phyloP scores from a whole-genome alignment of 371 early-diverging fungal genomes.

The Mucor irregularis region DNA sequence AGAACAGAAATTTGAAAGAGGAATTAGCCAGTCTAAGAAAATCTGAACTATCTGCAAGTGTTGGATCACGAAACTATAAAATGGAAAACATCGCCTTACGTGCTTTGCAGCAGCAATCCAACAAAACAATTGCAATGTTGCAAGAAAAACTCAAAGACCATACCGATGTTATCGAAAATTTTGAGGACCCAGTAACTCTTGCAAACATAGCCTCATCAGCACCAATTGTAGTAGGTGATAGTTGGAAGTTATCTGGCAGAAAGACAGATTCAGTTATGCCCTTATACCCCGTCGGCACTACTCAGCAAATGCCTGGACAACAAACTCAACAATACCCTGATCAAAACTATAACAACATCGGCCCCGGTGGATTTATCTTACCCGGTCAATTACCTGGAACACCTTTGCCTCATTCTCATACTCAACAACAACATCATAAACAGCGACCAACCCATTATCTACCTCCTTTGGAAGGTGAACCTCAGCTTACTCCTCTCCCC shows the following conservation, averaged over 20 bases:
- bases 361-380: conserved; percentile 18
- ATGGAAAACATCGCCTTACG: conserved; percentile 43
- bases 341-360: conserved; percentile 3
- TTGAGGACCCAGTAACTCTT: conserved; percentile 4
- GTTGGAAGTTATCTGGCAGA: conserved; percentile 38
- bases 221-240: conserved; percentile 33
- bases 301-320: neutral
- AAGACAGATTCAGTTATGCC: conserved; percentile 1
- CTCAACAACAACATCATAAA: neutral
- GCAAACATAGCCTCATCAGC: neutral
- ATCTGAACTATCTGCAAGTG: neutral
- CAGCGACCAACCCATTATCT: neutral
- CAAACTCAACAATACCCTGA: neutral
- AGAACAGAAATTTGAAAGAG: conserved; percentile 42
- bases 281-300: neutral
- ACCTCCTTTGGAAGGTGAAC: neutral
- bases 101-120: conserved; percentile 38
- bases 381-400: conserved; percentile 5
- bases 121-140: conserved; percentile 39
- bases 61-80: conserved; percentile 23
- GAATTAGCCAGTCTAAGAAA: conserved; percentile 18
- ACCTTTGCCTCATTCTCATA: neutral
- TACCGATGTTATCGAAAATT: conserved; percentile 4
- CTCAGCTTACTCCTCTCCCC: neutral
- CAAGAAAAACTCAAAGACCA: conserved; percentile 35